phyloP scores from a whole-genome alignment of 805 yeast genomes.

The Isabelozyma pseudorhagii region DNA sequence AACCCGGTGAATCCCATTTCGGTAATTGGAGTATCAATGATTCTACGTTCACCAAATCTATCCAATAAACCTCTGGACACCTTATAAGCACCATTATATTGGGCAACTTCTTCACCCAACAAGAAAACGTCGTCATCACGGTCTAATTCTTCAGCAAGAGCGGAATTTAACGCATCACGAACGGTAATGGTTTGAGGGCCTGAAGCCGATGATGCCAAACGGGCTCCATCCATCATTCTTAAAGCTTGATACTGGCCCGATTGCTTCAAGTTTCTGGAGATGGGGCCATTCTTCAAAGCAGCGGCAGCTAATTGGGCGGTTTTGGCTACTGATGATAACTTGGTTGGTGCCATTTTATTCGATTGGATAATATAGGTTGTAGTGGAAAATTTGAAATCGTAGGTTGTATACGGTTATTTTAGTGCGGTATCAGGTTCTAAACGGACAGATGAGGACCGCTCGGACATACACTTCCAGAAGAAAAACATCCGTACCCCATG shows the following conservation, averaged over 20 bases:
- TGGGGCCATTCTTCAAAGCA: conserved; percentile 24
- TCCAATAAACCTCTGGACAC: conserved; percentile 93
- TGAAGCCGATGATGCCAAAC: conserved; percentile 46
- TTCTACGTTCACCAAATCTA: conserved; percentile 90
- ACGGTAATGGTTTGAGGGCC: conserved; percentile 74
- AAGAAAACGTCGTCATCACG: conserved; percentile 90
- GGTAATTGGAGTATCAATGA: conserved; percentile 95
- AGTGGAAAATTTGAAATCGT: too few relatives aligned
- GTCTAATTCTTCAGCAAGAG: conserved; percentile 96
- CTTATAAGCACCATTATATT: conserved; percentile 98
- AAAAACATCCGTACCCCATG: too few relatives aligned
- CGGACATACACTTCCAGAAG: not conserved
- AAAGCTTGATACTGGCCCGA: conserved; percentile 34
- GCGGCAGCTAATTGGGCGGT: conserved; percentile 41
- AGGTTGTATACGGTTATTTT: not conserved
- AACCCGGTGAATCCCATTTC: conserved; percentile 98
- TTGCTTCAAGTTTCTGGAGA: conserved; percentile 17
- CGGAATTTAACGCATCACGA: conserved; percentile 94
- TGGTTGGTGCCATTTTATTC: conserved; percentile 18
- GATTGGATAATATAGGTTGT: not conserved
- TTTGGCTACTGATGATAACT: conserved; percentile 37
- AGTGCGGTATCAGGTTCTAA: not conserved
- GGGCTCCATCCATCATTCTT: conserved; percentile 30
- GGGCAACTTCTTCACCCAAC: conserved; percentile 99
- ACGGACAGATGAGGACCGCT: conserved; percentile 32